A percentile compares a stretch with the other conserved stretches of the same genome.
Evolutionary conservation across 2,329 filamentous ascomycete genomes (phyloP).

Genomic region (Annulohypoxylon truncatum): DNA sequence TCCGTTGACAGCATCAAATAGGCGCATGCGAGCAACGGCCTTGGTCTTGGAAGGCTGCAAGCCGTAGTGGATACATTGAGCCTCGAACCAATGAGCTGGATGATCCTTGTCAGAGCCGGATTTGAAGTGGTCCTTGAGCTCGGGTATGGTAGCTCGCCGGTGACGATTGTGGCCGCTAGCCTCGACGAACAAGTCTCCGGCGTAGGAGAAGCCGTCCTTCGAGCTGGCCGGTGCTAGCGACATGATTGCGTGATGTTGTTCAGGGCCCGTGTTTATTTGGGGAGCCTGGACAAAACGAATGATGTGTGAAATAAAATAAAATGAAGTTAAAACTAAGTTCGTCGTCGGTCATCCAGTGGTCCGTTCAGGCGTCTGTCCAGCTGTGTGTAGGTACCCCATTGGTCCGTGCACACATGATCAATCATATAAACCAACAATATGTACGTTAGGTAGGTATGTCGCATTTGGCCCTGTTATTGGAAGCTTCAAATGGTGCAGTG

Average conservation of each 20-base stretch:
- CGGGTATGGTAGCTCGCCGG: slow-evolving; percentile 56
- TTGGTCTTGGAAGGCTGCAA: slow-evolving; percentile 67
- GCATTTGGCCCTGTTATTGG: background rate
- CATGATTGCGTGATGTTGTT: slow-evolving; percentile 33
- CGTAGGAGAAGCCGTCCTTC: slow-evolving; percentile 57
- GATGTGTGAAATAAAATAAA: background rate
- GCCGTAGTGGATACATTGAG: slow-evolving; percentile 72
- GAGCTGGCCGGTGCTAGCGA: slow-evolving; percentile 47
- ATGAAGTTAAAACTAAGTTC: background rate
- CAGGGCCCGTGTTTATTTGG: background rate
- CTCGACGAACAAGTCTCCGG: slow-evolving; percentile 58
- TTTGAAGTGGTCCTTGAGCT: slow-evolving; percentile 60
- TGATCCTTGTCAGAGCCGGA: slow-evolving; percentile 58
- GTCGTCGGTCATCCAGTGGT: background rate
- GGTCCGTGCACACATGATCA: slow-evolving; percentile 2
- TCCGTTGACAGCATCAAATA: slow-evolving; percentile 66
- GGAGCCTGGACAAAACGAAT: background rate
- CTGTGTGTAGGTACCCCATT: background rate
- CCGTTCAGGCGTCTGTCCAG: background rate
- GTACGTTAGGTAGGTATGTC: background rate
- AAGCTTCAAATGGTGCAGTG: background rate
- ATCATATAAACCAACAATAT: background rate
- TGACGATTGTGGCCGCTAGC: slow-evolving; percentile 58
- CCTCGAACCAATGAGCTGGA: slow-evolving; percentile 71
- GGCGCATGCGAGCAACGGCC: slow-evolving; percentile 66